phyloP scores from a whole-genome alignment of 441 rosid species.

The Arabidopsis hybrid region DNA sequence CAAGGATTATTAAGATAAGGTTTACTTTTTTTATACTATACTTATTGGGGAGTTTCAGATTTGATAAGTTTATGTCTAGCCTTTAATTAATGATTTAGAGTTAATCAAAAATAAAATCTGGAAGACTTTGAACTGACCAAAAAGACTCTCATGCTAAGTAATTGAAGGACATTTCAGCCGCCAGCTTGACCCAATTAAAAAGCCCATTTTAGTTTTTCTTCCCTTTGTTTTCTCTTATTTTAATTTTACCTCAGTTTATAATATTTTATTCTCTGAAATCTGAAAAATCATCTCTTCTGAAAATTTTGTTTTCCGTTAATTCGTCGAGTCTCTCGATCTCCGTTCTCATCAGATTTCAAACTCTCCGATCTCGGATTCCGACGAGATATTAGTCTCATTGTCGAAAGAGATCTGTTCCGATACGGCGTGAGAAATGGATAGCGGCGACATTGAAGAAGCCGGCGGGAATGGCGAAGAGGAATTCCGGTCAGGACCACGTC shows the following conservation, averaged over 20 bases:
- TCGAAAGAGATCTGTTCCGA: slow-evolving; percentile 33
- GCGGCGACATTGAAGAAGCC: slow-evolving; percentile 77
- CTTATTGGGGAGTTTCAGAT: too few relatives aligned
- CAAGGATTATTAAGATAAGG: not conserved
- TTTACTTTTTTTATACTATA: too few relatives aligned
- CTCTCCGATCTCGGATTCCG: slow-evolving; percentile 42
- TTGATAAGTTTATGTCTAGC: too few relatives aligned
- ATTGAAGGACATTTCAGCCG: slow-evolving; percentile 35
- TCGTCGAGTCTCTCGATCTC: slow-evolving; percentile 38
- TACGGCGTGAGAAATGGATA: slow-evolving; percentile 58
- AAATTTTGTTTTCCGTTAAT: not conserved
- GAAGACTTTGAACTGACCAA: slow-evolving; percentile 31
- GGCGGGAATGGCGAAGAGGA: slow-evolving; percentile 71
- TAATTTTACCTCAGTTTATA: slow-evolving; percentile 20
- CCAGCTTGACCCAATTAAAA: slow-evolving; percentile 35
- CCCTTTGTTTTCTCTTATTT: not conserved
- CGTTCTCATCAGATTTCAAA: slow-evolving; percentile 31
- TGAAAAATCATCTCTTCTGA: slow-evolving; percentile 4
- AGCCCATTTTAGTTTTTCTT: slow-evolving; percentile 25
- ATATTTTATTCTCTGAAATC: slow-evolving; percentile 27
- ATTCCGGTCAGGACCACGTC: slow-evolving; percentile 46
- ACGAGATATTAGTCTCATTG: slow-evolving; percentile 17
- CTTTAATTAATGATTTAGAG: not conserved
- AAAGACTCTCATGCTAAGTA: slow-evolving; percentile 14
- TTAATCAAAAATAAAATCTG: slow-evolving; percentile 1